A percentile compares a stretch with the other conserved stretches of the same genome.
phyloP scores from a whole-genome alignment of 140 eudicot genomes.

The Senecio squalidus region DNA sequence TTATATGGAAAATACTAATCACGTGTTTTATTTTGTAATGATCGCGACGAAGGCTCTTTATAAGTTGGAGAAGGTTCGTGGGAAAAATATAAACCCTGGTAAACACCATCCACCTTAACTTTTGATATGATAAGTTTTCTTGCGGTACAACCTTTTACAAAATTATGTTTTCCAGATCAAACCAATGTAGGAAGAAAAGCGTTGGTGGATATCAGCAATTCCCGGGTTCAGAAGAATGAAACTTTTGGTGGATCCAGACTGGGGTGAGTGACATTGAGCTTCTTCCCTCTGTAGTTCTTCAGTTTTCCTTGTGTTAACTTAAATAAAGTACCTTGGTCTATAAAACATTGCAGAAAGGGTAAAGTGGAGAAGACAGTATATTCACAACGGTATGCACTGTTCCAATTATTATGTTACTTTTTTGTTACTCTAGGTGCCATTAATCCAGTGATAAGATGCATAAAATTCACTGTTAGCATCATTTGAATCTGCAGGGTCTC shows the following conservation, averaged over 20 bases:
- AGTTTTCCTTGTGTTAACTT: no score
- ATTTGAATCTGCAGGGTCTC: no score
- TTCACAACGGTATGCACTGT: no score
- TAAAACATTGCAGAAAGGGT: no score
- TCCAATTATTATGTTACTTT: no score
- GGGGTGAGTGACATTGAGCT: no score
- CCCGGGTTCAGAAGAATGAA: constrained; percentile 25
- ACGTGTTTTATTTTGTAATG: neutral
- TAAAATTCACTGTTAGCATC: no score
- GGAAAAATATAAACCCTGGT: constrained; percentile 40
- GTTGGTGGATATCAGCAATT: constrained; percentile 70
- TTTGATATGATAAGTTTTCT: neutral
- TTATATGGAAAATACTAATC: neutral
- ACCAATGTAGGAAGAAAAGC: constrained; percentile 53
- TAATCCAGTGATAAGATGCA: constrained; percentile 48
- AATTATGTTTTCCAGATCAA: constrained; percentile 22
- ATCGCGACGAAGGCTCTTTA: constrained; percentile 30
- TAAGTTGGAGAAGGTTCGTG: constrained; percentile 34
- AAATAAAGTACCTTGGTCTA: no score
- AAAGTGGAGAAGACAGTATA: no score
- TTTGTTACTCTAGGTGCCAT: no score
- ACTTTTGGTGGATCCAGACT: constrained; percentile 21
- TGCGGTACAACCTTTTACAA: constrained; percentile 6
- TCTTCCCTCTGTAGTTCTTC: no score
- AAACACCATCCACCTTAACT: constrained; percentile 10